Base-by-base conservation (phyloP, 2,329 filamentous ascomycete genomes). In the Calonectria leucothoes region DNA sequence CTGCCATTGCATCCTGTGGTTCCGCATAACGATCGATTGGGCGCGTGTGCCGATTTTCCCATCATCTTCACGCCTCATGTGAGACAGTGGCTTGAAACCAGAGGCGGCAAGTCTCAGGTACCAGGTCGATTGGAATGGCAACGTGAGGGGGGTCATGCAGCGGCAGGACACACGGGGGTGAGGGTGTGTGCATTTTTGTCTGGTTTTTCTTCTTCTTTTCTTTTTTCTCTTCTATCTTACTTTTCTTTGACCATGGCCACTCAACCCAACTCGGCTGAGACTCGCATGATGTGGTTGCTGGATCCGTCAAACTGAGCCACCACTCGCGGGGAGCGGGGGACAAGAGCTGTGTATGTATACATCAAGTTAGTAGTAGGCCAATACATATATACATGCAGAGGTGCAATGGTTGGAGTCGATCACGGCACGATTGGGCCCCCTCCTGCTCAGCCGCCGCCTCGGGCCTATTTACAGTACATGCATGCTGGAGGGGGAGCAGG, bases 291-390 rank as follows among this genome's bases (percentile, higher is more conserved):
- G 31, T 27, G 51, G 51, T 48, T 66, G 61, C 59, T 57, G 48
- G 49, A 55, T 67, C 35, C 49, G 57, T 52, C 65, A 25, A 25
- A 55, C 63, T 39, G 49, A 66, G 63, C 63, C 63, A 71, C 39
- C 8, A 2, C 17, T n/a, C 20, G 42, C 12, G 42, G 17, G 42
- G 15, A 23, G 33, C 51, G 29, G 29, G 8, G 6, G 14, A n/a
- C 1, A 27, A 6, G 23, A 25, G 49, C n/a, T 12, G 49, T 52
- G 27, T 31, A 27, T 20, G 31, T 52, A 52, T 52, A 29, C 25
- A 14, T 27, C n/a, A n/a, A n/a, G n/a, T n/a, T n/a, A n/a, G n/a
- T n/a, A n/a, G n/a, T n/a, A n/a, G n/a, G n/a, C n/a, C n/a, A 45
- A n/a, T 45, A 23, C 42, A 35, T 61, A 25, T 39, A 37, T 27